Evolutionary conservation across 1,139 yeast species (phyloP), one percentile per base, ranked within the genome.

Genomic region (Saccharomyces hybrid): DNA sequence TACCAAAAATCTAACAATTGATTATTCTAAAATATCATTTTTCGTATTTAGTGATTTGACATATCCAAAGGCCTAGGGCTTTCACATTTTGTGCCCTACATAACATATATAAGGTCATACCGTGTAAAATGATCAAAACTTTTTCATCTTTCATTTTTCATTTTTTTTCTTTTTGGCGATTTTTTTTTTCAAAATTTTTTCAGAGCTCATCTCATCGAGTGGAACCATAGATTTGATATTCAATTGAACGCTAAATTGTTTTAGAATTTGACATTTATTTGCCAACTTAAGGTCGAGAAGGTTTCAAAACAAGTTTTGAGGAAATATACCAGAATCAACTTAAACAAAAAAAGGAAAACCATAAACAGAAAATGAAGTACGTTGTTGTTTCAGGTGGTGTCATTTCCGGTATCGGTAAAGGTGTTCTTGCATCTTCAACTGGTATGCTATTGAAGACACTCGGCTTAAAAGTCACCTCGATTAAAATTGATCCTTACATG

Each of bases 311-410:
- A 38, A 12, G 19, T 38, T 38, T 16, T 9, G 3, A 38, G 24
- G 6, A 24, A 38, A 38, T 19, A 38, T 24, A 1, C 26, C 26
- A 24, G 26, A 19, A 4, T 8, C 1, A 9, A 9, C 44, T 11
- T 9, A 4, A 24, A 24, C 24, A 24, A 24, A 4, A 21, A 24
- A 24, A 24, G 26, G 26, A 4, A 24, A 24, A 24, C 26, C 26
- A 38, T 16, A 38, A 24, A 19, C 24, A 38, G 28, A 49, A 21
- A 16, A 91, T 93, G 99, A 93, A 93, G 76, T 93, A 90, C 96
- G 98, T 93, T 68, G 96, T 93, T 68, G 99, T 93, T 52, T 91
- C 98, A 59, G 99, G 99, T 73, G 99, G 86, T 81, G 99, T 93
- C 65, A 93, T 93, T 66, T 88, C 97, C 64, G 99, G 99, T 75